Evolutionary conservation across 2,329 filamentous ascomycete genomes (phyloP), one percentile per base, ranked within the genome.

Genomic region (Trichophyton benhamiae): DNA sequence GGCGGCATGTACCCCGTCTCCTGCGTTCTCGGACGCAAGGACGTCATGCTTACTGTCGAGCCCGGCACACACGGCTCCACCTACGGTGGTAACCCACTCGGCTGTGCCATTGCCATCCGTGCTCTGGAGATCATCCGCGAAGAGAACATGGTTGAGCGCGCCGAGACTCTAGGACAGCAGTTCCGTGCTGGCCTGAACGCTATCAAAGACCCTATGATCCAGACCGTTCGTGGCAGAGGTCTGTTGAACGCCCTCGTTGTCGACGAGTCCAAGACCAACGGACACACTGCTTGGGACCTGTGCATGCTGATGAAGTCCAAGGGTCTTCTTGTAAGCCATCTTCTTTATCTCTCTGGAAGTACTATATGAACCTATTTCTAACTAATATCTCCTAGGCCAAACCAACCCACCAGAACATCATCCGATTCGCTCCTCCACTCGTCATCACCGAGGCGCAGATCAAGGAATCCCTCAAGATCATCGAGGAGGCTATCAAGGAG

Each of bases 1-100:
- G 94, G 94, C 65, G 94, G 94, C 75, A 94, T 97, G 87, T 99
- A 99, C 77, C 94, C 94, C n/a, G 94, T 99, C 62, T 96, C 91
- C 64, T 91, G 87, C 69, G 91, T 99, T 57, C 81, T 99, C 59
- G 87, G 88, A 64, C 86, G 86, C 69, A 91, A 87, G 77, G 91
- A 96, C 62, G 81, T 97, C 65, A 96, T 99, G 91, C 83, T 96
- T 67, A 94, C 92, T 8, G 82, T 99, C 65, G 94, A 99, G 80
- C 89, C 94, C 27, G 94, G 94, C 63, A 97, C 94, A 27, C 94
- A 99, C 76, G 94, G 94, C 57, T 96, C 90, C 48, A 99, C 94
- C n/a, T 99, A 97, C 71, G 94, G 94, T 64, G 94, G 94, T 58
- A 99, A 99, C 77, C 94, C 94, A 17, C 81, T 99, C 11, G 94